Conservation (phyloP, 352 stramenopile species). For the Pythium grandisporangium region DNA sequence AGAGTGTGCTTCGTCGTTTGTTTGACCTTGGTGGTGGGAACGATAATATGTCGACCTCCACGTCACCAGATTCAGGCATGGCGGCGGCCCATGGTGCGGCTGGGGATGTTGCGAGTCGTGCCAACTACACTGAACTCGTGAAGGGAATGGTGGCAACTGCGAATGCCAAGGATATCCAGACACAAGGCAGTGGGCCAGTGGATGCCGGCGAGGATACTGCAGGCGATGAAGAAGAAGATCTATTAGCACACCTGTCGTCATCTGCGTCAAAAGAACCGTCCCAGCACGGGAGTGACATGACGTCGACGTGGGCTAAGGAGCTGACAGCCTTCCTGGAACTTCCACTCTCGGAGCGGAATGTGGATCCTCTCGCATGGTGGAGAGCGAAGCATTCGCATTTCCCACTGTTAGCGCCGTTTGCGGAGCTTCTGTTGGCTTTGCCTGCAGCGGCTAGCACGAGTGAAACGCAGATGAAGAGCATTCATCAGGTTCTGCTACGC, state of each 20-base stretch:
- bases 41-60: background rate
- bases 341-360: constrained; percentile 61
- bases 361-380: constrained; percentile 68
- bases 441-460: constrained; percentile 54
- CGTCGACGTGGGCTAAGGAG: constrained; percentile 69
- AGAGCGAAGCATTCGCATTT: constrained; percentile 73
- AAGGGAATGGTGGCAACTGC: constrained; percentile 11
- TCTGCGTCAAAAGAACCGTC: constrained; percentile 38
- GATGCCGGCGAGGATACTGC: constrained; percentile 11
- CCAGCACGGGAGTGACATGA: constrained; percentile 33
- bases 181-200: too few species aligned
- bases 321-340: constrained; percentile 64
- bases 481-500: constrained; percentile 47
- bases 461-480: constrained; percentile 31
- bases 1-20: constrained; percentile 42
- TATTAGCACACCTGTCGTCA: constrained; percentile 58
- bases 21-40: constrained; percentile 33
- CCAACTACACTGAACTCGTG: constrained; percentile 12
- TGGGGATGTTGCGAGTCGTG: background rate
- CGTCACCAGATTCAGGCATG: too few species aligned
- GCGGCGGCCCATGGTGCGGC: too few species aligned
- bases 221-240: constrained; percentile 66
- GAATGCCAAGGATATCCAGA: constrained; percentile 1
- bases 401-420: constrained; percentile 63
- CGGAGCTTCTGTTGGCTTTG: constrained; percentile 64